Evolutionary conservation across 2,329 filamentous ascomycete genomes (phyloP), one percentile per base, ranked within the genome.

Genomic region (Colletotrichum endophyticum): DNA sequence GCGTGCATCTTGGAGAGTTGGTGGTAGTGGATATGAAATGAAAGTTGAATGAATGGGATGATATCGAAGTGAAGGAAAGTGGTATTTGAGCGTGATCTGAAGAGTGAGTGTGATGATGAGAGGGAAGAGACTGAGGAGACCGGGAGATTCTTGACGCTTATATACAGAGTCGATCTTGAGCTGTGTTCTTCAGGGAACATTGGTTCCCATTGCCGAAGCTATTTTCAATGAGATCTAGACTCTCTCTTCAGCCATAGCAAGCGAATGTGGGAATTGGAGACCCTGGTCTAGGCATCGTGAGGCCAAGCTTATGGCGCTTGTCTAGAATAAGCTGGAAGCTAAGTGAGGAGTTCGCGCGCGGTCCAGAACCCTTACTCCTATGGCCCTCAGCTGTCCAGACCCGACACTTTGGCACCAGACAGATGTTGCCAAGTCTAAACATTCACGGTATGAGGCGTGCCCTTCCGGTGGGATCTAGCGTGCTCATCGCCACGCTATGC

Each of bases 1-100:
- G 67, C 53, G 56, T 73, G 73, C 73, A 75, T 75, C 22, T 75
- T 75, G 70, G 30, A 11, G 12, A 32, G 6, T 28, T 30, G 59
- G 30, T 25, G 16, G 7, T 27, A 11, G 28, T 62, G 59, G n/a
- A 22, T 32, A 15, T 34, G 30, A 62, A 28, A 28, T 15, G 13
- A 27, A 28, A 16, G 11, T 25, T 28, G 53, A 57, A 57, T 57
- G 25, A 28, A 57, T 49, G 19, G 19, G 44, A 12, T 49, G 44
- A 49, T 49, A 22, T 49, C 1, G 9, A 49, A 49, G 39, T n/a
- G 44, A 49, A 49, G n/a, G 44, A 49, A 49, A 49, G 44, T 49
- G 44, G 44, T 22, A 1, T 49, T 49, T 2, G 11, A 49, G 3
- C 0, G 44, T 49, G 44, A 49, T 49, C 19, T 49, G 44, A 49